Base-by-base conservation (phyloP, 2,329 filamentous ascomycete species). In the Fusarium sp. region DNA sequence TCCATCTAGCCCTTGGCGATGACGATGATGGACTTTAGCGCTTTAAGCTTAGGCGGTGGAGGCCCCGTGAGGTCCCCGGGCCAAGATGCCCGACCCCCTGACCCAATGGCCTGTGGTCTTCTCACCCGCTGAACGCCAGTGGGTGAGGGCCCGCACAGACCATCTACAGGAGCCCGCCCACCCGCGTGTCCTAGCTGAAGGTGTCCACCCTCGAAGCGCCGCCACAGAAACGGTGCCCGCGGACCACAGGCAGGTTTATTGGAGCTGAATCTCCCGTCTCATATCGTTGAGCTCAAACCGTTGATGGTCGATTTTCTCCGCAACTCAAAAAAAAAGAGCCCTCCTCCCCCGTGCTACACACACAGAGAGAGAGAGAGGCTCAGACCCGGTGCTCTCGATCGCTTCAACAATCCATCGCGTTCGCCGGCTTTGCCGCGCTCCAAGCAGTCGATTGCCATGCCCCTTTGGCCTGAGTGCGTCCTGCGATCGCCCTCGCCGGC, bases 401-500 rank as follows among this genome's bases (percentile, higher is more conserved):
- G 50, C 27, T 47, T 42, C 42, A 52, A 67, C 34, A 42, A 50
- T 56, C 42, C 54, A 67, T 56, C 73, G 70, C 61, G 66, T 66
- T 66, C 66, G 75, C 67, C 64, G 67, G 73, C 67, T 59, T 64
- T 64, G 74, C 73, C 70, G 71, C 57, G 71, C 73, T 70, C 37
- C 50, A 67, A 67, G 62, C 57, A 60, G 54, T 73, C 47, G 59
- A 72, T 66, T 78, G 76, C 76, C 66, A 78, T 78, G 76, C 69
- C 66, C 75, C 67, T 66, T 70, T 71, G 75, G 66, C 56, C 63
- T 42, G 54, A 63, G 66, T 73, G 72, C 69, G 75, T 66, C 71
- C 60, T 64, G 70, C 75, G 70, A 74, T 74, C 70, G 69, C 74
- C 62, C 69, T 78, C 72, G 69, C 70, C 70, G 69, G 70, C 69